A percentile compares a stretch with the other conserved stretches of the same genome.
Conservation (phyloP, 1,284 basidiomycete genomes). For the Heterobasidion annosum region DNA sequence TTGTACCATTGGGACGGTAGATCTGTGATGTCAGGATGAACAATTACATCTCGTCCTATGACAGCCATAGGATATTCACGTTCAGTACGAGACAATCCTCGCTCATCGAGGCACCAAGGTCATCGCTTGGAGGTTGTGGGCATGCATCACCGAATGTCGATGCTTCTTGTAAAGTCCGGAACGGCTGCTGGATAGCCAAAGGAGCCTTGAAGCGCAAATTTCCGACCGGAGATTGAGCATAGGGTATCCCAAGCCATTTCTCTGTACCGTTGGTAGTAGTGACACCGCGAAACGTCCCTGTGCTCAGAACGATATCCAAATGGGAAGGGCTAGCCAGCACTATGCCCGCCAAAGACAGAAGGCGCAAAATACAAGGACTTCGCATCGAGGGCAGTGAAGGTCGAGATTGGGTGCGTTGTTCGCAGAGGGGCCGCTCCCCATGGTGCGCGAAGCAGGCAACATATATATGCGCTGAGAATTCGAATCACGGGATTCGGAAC, state of each 20-base stretch:
- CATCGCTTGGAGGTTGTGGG: slow-evolving; percentile 31
- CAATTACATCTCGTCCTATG: background rate
- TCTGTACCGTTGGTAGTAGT: slow-evolving; percentile 29
- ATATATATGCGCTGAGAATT: too few species aligned
- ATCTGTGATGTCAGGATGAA: slow-evolving; percentile 3
- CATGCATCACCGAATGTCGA: slow-evolving; percentile 47
- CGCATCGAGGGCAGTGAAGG: too few species aligned
- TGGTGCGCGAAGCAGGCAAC: too few species aligned
- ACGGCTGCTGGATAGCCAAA: slow-evolving; percentile 30
- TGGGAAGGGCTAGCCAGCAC: background rate
- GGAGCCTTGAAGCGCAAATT: slow-evolving; percentile 50
- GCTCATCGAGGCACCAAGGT: slow-evolving; percentile 30
- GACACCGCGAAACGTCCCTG: slow-evolving; percentile 36
- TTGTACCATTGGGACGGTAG: slow-evolving; percentile 9
- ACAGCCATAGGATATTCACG: slow-evolving; percentile 18
- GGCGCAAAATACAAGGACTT: background rate
- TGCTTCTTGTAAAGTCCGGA: slow-evolving; percentile 27
- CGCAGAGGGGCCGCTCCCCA: too few species aligned
- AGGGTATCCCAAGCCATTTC: slow-evolving; percentile 57
- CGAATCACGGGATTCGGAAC: too few species aligned
- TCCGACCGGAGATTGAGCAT: slow-evolving; percentile 48
- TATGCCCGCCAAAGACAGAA: background rate
- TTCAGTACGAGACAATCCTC: slow-evolving; percentile 52
- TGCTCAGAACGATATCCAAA: slow-evolving; percentile 22
- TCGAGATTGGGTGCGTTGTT: background rate